Evolutionary conservation across 371 early-diverging fungal species (phyloP), one percentile per base, ranked within the genome.

Genomic region (Haplosporangium sp.): DNA sequence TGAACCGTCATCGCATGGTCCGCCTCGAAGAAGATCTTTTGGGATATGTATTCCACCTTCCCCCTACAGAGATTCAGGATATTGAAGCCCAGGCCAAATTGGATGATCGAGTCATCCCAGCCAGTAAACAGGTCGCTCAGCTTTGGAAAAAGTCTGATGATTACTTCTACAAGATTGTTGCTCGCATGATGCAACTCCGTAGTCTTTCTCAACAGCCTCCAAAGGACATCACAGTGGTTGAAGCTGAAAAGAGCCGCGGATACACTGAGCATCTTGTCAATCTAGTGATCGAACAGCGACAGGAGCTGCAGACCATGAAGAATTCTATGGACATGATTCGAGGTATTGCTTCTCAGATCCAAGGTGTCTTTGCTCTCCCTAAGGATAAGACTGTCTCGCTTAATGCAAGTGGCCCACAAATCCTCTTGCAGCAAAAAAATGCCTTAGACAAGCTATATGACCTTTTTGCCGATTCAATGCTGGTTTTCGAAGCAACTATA

Each of bases 181-280:
- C 94, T 8, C 86, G 92, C 42, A 84, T 95, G 77, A 83, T 91
- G 35, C 88, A 90, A 69, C 85, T 93, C 42, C 88, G 94, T 39
- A 86, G 86, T 4, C 66, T 89, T 6, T 87, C 91, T 27, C 74
- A 84, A 5, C 88, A 88, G 65, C 88, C 90, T 7, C 88, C 86
- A 69, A 89, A 86, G 48, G 96, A 95, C 74, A 74, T 95, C n/a
- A 87, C 94, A 0, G 83, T 89, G 53, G 85, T 86, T 17, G 95
- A 95, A 83, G 90, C 92, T 0, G 91, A 92, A 57, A 91, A 91
- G 67, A 84, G 88, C 44, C 78, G 92, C 65, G 91, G 92, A 66
- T 93, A 89, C 61, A 86, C 93, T 3, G 94, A 95, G 65, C 88
- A 93, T 74, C 76, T 95, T 67, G 87, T 94, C 58, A 85, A 87